Evolutionary conservation across 2,329 filamentous ascomycete genomes (phyloP), one percentile per base, ranked within the genome.

Genomic region (Ascochyta pisi): DNA sequence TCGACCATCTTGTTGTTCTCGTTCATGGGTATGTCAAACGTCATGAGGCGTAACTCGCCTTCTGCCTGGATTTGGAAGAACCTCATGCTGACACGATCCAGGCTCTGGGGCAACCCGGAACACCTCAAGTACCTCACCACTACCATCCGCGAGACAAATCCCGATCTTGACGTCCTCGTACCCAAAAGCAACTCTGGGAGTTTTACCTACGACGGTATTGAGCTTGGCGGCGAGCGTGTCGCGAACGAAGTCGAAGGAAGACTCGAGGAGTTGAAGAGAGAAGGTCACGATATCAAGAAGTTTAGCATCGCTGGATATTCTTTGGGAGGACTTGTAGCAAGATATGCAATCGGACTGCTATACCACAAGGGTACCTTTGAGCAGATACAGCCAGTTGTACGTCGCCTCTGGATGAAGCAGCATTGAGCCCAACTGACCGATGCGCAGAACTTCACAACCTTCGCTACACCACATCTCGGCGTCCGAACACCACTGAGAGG

Each of bases 281-380:
- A 82, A 26, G 93, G 92, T 22, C 85, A 89, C 63, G 83, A 85
- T 38, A 89, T 97, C 68, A 88, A 79, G 43, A 96, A 92, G 77
- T 81, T 98, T 61, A 96, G 92, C 73, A 81, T 98, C 37, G 84
- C 94, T 39, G 94, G 94, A 35, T 97, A 98, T 75, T 96, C 92
- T 0, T 82, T 97, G 1, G 94, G 94, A 41, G 94, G 94, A 0
- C 80, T 98, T 6, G 87, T 98, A 4, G 87, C 91, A 9, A 84
- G 94, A 57, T 98, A 96, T 78, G 89, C 91, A 2, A 84, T 96
- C 53, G 94, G 94, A 0, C 78, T 98, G 67, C 81, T 98, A 3
- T 86, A 93, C 66, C 88, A 90, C 50, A 90, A 89, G 67, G 92
- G 92, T 8, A 82, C 91, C 54, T 87, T 98, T 53, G 88, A 96